Conservation (phyloP, 2,329 filamentous ascomycete genomes). For the Stagonosporopsis chrysanthemi region DNA sequence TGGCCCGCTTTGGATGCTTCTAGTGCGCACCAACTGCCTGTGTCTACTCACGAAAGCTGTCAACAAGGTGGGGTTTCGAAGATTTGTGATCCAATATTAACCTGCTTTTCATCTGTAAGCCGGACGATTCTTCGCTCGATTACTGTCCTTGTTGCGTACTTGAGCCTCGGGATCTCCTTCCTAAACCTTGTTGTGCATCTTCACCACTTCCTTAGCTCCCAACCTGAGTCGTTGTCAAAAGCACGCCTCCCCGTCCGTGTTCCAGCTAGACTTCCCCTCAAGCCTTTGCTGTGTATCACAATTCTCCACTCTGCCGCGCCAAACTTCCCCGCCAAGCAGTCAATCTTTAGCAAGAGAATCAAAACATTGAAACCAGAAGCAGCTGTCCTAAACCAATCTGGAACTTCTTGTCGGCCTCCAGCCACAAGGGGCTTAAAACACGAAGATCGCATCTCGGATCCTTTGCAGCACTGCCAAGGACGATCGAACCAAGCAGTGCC, state of each 20-base stretch:
- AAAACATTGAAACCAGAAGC: conserved; percentile 36
- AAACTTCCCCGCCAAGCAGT: conserved; percentile 35
- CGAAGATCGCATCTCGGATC: conserved; percentile 24
- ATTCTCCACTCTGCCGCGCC: conserved; percentile 42
- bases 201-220: conserved; percentile 15
- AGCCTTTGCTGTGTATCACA: conserved; percentile 25
- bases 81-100: conserved; percentile 28
- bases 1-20: conserved; percentile 29
- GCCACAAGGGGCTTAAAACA: conserved; percentile 25
- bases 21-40: conserved; percentile 24
- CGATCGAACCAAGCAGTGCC: conserved; percentile 29
- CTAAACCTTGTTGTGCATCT: conserved; percentile 16
- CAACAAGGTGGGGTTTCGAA: conserved; percentile 25
- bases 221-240: conserved; percentile 17
- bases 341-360: conserved; percentile 32
- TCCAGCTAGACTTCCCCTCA: conserved; percentile 17
- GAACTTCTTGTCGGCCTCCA: conserved; percentile 22
- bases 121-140: conserved; percentile 20
- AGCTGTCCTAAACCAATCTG: conserved; percentile 30
- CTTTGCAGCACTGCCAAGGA: conserved; percentile 35
- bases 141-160: conserved; percentile 21
- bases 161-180: conserved; percentile 29
- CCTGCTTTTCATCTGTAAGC: conserved; percentile 26
- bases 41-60: conserved; percentile 25
- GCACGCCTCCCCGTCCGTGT: conserved; percentile 18